Base-by-base conservation (phyloP, 345 rosid species). In the Firmiana major region DNA sequence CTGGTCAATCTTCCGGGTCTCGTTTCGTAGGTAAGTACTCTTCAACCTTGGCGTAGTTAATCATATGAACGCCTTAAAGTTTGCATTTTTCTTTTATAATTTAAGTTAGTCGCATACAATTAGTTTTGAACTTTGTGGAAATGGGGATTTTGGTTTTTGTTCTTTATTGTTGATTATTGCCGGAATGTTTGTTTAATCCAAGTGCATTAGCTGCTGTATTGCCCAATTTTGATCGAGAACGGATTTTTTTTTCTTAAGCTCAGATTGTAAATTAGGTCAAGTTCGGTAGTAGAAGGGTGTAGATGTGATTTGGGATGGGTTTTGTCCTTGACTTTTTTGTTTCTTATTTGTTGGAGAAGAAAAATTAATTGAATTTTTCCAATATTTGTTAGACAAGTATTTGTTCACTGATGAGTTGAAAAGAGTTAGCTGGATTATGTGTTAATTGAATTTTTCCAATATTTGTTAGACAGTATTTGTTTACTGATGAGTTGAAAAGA, bases 1-100 rank as follows among this genome's bases (percentile, higher is more conserved):
- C 54, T 26, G n/a, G 9, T 45, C 16, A 74, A 45, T 17, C 68
- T 28, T 74, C 16, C 16, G 69, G 68, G 34, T 45, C 60, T 46
- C 53, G 58, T 4, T 60, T 60, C 64, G 42, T n/a, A 53, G 73
- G 79, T 80, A 43, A 75, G 31, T 22, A 9, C n/a, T 60, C n/a
- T 75, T 75, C 22, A 19, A 60, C 60, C 36, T n/a, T 34, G 31
- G 15, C 58, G 31, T 66, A 55, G 1, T 21, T 21, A 71, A 54
- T 54, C 65, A 28, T 59, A n/a, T 22, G 28, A 63, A 28, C 16
- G 28, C 59, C 15, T 54, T 55, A 16, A 69, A 48, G 40, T 26
- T 48, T 70, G 66, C 70, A 19, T 46, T 46, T 46, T 6, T 51
- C 34, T 48, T 31, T 62, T 26, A 36, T 17, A 71, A 63, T 31